Base-by-base conservation (phyloP, 2,329 filamentous ascomycete species). In the Graphium sp. region DNA sequence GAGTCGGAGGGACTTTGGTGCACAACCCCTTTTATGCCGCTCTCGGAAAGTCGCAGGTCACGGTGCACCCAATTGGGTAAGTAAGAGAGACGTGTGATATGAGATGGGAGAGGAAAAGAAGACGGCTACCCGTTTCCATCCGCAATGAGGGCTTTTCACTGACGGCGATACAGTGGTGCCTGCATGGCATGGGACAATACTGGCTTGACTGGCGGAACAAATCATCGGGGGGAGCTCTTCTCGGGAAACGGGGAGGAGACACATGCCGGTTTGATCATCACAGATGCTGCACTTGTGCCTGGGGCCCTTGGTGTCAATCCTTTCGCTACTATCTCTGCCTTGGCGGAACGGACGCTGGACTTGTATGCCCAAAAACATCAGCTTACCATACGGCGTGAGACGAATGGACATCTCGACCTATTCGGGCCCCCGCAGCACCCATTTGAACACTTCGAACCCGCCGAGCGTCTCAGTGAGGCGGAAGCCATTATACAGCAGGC, bases 281-380 rank as follows among this genome's bases (percentile, higher is more conserved):
- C 64, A 0, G 74, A 80, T 41, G 72, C 53, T 7, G 57, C 73
- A 3, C 49, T 69, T 1, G 61, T 80, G 11, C 74, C 74, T 0
- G 61, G 62, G 6, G 62, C 74, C 1, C 52, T 79, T 3, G 62
- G 72, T 10, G 68, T 71, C 4, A 80, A 80, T 39, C 74, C 74
- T 0, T 62, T 76, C 29, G 74, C 74, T 2, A 80, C 74, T 2
- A 79, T 79, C 36, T 64, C 72, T 1, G 74, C 74, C 3, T 57
- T 81, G 13, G 72, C 74, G 0, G 74, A 79, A 47, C 56, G 74
- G 7, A 65, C 66, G 0, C 59, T 77, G 6, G 62, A 67, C 29
- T 43, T 56, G 5, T 62, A 64, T 28, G 55, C 60, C 3, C 36
- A 48, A 29, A 47, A 49, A 7, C 40, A 52, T 6, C 39, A 40